Percentiles rank a stretch among this genome's conserved stretches.
Evolutionary conservation across 163 green algal species (phyloP).

Genomic region (Volvox carteri): DNA sequence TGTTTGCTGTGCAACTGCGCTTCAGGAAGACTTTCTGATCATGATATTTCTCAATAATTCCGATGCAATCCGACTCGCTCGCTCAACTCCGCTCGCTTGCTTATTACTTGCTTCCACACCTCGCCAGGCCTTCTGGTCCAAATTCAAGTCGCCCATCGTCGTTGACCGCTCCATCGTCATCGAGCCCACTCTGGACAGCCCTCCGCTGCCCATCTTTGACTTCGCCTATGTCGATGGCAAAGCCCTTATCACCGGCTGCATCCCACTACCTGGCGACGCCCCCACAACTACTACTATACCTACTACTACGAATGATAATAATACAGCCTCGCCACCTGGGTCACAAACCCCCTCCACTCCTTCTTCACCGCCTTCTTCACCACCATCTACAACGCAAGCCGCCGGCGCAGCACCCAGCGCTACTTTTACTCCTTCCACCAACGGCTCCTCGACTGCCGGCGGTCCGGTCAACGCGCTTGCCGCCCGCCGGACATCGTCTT

Average conservation of each 20-base stretch:
- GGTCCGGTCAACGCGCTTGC: too few relatives aligned
- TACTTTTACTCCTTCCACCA: not conserved
- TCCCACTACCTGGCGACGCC: not conserved
- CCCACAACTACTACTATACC: too few relatives aligned
- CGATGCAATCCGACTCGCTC: too few relatives aligned
- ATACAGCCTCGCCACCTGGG: too few relatives aligned
- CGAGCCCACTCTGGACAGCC: slow-evolving; percentile 17
- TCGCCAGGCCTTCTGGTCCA: slow-evolving; percentile 37
- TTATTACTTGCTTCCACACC: too few relatives aligned
- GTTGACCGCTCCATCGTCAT: slow-evolving; percentile 41
- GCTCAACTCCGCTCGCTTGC: too few relatives aligned
- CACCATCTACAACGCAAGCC: not conserved
- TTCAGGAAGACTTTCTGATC: too few relatives aligned
- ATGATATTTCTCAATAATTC: too few relatives aligned
- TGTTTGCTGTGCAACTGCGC: too few relatives aligned
- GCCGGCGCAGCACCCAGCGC: not conserved
- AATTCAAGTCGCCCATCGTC: slow-evolving; percentile 6
- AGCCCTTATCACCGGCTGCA: slow-evolving; percentile 32
- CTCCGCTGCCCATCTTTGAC: slow-evolving; percentile 45
- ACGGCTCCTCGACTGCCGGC: not conserved
- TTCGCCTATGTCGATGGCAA: slow-evolving; percentile 46
- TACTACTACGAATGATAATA: too few relatives aligned
- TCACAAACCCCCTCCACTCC: too few relatives aligned
- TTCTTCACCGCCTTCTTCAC: not conserved
- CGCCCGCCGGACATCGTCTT: too few relatives aligned